Conservation (phyloP, 768 basidiomycete species). For the Cystoderma amianthinum region DNA sequence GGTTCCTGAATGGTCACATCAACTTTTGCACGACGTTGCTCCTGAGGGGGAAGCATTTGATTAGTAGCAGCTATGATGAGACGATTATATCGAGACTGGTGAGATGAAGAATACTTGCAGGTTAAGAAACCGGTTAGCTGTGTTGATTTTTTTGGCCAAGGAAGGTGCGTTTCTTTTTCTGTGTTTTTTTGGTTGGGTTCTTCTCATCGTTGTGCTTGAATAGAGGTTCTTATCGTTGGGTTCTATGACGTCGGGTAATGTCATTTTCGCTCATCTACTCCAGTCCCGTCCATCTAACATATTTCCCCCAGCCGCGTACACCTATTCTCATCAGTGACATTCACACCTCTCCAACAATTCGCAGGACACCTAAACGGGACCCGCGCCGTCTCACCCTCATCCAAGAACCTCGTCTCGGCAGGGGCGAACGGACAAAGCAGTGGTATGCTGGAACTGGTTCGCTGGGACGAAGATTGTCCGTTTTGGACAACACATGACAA, state of each 20-base stretch:
- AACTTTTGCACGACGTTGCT: conserved; percentile 84
- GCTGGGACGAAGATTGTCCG: conserved; percentile 83
- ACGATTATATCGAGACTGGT: conserved; percentile 65
- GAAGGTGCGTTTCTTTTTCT: conserved; percentile 42
- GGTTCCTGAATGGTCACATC: conserved; percentile 79
- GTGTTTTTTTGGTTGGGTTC: too few species aligned
- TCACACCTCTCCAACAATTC: conserved; percentile 76
- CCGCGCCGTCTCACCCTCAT: conserved; percentile 80
- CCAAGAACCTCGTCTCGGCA: conserved; percentile 81
- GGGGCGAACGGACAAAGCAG: conserved; percentile 67
- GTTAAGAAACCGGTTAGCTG: conserved; percentile 91
- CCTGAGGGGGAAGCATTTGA: conserved; percentile 70
- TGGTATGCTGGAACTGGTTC: conserved; percentile 89
- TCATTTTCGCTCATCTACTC: conserved; percentile 17
- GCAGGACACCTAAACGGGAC: conserved; percentile 87
- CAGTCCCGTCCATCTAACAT: neutral
- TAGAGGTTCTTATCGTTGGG: conserved; percentile 87
- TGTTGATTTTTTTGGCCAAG: conserved; percentile 76
- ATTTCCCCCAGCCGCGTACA: conserved; percentile 68
- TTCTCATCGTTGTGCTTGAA: neutral
- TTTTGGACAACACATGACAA: conserved; percentile 90
- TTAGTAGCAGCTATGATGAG: conserved; percentile 89
- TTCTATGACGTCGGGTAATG: conserved; percentile 92
- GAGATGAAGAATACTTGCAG: conserved; percentile 66
- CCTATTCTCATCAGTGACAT: conserved; percentile 80